phyloP scores from a whole-genome alignment of 257 asterid species.

The Capsicum baccatum region DNA sequence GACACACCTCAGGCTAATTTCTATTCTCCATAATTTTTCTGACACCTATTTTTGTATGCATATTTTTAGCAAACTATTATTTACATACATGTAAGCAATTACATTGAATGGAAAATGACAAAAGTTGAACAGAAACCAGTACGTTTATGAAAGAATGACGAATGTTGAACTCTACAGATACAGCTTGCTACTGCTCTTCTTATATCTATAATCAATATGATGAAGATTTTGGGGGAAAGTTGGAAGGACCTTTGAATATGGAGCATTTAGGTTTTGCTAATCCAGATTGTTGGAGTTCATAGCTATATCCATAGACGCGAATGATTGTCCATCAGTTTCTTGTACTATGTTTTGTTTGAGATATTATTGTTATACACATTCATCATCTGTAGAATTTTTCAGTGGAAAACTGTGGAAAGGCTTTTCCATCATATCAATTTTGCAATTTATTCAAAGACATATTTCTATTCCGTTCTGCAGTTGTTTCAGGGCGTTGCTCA shows the following conservation, averaged over 20 bases:
- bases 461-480: background rate
- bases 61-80: background rate
- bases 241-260: background rate
- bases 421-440: background rate
- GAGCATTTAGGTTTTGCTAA: background rate
- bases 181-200: no score
- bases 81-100: background rate
- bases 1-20: background rate
- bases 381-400: background rate
- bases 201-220: background rate
- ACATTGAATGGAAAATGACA: background rate
- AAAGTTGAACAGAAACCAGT: slow-evolving; percentile 13
- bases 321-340: background rate
- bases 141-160: background rate
- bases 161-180: no score
- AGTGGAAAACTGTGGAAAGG: background rate
- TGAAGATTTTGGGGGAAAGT: background rate
- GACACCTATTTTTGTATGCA: background rate
- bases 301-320: background rate
- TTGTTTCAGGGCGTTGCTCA: background rate
- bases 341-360: background rate
- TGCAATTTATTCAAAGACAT: background rate
- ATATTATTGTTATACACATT: background rate
- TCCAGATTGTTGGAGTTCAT: background rate
- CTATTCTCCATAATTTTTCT: background rate